Evolutionary conservation across 2,329 filamentous ascomycete genomes (phyloP).

Genomic region (Xylariaceae sp.): DNA sequence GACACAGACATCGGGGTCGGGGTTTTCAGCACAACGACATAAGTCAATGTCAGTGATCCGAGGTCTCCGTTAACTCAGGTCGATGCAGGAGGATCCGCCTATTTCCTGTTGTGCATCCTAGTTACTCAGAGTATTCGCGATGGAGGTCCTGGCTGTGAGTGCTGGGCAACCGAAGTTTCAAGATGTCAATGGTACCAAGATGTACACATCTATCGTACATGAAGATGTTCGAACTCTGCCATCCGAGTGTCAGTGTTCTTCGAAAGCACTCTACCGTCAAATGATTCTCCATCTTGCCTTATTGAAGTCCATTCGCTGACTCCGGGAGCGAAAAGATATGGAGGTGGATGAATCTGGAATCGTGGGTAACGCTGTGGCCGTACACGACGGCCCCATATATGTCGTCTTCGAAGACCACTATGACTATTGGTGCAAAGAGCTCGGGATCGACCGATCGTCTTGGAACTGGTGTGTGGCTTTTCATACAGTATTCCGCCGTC

Average conservation of each 20-base stretch:
- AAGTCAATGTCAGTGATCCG: too few species aligned
- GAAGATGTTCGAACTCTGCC: slow-evolving; percentile 1
- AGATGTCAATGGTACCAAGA: slow-evolving; percentile 16
- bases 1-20: too few species aligned
- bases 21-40: too few species aligned
- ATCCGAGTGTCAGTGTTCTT: too few species aligned
- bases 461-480: slow-evolving; percentile 18
- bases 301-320: slow-evolving; percentile 9
- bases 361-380: slow-evolving; percentile 17
- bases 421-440: slow-evolving; percentile 22
- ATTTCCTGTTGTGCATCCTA: neutral
- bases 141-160: slow-evolving; percentile 26
- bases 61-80: too few species aligned
- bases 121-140: slow-evolving; percentile 3
- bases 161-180: slow-evolving; percentile 12
- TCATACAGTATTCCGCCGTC: too few species aligned
- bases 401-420: slow-evolving; percentile 24
- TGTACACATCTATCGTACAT: slow-evolving; percentile 21
- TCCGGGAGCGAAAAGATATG: slow-evolving; percentile 17
- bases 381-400: slow-evolving; percentile 25
- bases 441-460: slow-evolving; percentile 15
- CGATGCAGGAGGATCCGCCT: too few species aligned
- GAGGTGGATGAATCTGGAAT: slow-evolving; percentile 20
- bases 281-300: too few species aligned
- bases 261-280: too few species aligned